Percentiles rank a stretch among this genome's conserved stretches.
Conservation (phyloP, 257 asterid species). For the Solanum chilense region DNA sequence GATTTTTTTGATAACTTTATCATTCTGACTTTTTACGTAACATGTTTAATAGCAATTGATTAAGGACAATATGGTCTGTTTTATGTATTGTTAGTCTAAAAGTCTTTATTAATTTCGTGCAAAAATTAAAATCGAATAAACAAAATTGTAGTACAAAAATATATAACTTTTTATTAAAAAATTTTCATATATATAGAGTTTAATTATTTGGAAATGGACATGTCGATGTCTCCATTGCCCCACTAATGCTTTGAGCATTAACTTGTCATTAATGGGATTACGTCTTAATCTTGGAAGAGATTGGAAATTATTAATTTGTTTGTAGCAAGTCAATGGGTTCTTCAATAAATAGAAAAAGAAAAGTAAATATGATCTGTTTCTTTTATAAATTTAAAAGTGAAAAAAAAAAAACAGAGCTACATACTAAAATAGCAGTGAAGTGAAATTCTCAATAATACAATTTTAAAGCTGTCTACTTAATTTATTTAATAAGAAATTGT, state of each 20-base stretch:
- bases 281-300: not conserved
- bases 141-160: not conserved
- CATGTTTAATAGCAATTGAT: not conserved
- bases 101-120: fast-evolving
- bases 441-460: no score
- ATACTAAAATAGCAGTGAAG: no score
- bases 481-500: no score
- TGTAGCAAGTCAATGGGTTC: not conserved
- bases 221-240: not conserved
- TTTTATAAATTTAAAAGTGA: no score
- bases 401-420: no score
- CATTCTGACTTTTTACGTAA: no score
- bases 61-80: not conserved
- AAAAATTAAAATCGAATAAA: not conserved
- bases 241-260: not conserved
- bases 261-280: not conserved
- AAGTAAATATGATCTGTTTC: not conserved
- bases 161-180: not conserved
- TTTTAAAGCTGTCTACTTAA: no score
- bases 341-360: no score
- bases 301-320: not conserved
- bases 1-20: no score
- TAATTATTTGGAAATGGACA: not conserved
- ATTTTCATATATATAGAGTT: not conserved
- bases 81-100: no score